Base-by-base conservation (phyloP, 163 green algal species). In the Scenedesmus sp. region DNA sequence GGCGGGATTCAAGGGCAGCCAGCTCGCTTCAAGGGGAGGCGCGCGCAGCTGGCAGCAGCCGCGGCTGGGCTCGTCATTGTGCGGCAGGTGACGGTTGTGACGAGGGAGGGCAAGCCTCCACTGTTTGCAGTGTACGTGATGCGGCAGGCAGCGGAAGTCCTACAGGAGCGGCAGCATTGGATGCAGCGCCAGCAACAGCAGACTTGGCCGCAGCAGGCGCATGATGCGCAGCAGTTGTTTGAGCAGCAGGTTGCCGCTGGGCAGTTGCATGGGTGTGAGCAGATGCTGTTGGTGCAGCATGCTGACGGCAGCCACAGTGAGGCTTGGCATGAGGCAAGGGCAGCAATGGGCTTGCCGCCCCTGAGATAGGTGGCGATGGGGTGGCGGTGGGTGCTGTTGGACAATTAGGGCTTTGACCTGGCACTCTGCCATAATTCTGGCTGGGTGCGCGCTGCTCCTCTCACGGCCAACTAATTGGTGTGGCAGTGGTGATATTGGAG, bases 111-210 rank as follows among this genome's bases (percentile, higher is more conserved):
- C 46, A 91, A 91, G 79, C 87, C 43, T 43, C 78, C 78, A 2
- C 87, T 91, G 40, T 87, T 91, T 56, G 78, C 53, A 22, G 87
- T 91, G 26, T 87, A 86, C 22, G 87, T 91, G 15, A 86, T 91
- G 87, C 59, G 51, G 9, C 46, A 56, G 13, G 72, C 86, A 46
- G 53, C 7, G 7, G 86, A 90, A 22, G 85, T 90, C 5, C 12
- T 84, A 49, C 30, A 26, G 30, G 46, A 65, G 13, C 30, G n/a
- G 26, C 30, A 70, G 44, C 12, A 26, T 30, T 43, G 44, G 42
- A n/a, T 6, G 22, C 56, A 88, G 3, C n/a, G 42, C 9, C n/a
- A 76, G 82, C 49, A 49, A 13, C 40, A 35, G 82, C 53, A 40
- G 51, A 35, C 37, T 33, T 15, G 78, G 1, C 82, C 51, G 82